Percentiles rank a stretch among this genome's conserved stretches.
These are phyloP conservation scores for Colletotrichum paranaense DNA, from an alignment of 2,329 filamentous ascomycete species.

Conservation along the genomic window DNA sequence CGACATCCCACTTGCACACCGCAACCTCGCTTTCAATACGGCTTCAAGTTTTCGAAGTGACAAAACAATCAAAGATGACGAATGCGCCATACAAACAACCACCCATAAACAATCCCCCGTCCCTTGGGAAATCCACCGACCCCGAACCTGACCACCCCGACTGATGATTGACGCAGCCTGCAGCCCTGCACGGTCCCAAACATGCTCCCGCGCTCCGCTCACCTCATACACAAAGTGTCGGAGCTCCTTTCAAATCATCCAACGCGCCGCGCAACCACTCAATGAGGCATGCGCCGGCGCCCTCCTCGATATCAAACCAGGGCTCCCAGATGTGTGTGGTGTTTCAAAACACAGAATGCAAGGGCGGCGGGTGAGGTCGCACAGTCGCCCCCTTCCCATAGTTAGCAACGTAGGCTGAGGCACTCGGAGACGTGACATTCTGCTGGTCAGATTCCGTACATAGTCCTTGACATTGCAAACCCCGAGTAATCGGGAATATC, in stretches of 20 bases:
- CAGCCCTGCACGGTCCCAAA: conserved; percentile 6
- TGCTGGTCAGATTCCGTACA: background rate
- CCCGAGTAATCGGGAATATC: no score
- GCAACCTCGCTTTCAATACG: background rate
- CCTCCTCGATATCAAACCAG: background rate
- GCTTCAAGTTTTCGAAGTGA: background rate
- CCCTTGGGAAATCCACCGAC: background rate
- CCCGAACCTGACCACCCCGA: background rate
- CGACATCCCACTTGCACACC: background rate
- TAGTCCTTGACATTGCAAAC: background rate
- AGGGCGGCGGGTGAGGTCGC: background rate
- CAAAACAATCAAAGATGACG: background rate
- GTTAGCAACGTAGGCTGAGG: background rate
- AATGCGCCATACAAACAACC: background rate
- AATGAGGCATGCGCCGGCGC: background rate
- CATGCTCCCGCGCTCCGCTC: conserved; percentile 11
- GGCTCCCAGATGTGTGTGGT: background rate
- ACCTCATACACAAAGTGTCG: conserved; percentile 32
- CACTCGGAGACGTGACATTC: background rate
- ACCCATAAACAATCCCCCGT: no score
- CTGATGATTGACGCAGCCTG: background rate
- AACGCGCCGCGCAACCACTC: background rate
- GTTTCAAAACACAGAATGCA: conserved; percentile 24
- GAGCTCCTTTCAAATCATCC: conserved; percentile 25
- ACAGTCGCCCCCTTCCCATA: background rate